Evolutionary conservation across 1,284 basidiomycete species (phyloP).

Genomic region (Cryptococcus sp.): DNA sequence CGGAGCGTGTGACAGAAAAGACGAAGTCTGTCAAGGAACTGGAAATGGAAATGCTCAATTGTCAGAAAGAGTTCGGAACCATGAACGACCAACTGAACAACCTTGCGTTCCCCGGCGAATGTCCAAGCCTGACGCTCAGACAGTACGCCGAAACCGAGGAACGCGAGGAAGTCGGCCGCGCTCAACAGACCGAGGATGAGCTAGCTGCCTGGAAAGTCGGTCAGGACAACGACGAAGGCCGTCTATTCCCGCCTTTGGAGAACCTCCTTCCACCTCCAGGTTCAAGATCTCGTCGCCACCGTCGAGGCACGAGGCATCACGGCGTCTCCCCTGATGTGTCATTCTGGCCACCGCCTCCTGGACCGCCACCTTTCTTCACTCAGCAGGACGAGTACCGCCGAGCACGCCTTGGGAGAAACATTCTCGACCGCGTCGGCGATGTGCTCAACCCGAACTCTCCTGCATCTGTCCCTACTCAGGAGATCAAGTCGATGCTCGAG

Average conservation of each 20-base stretch:
- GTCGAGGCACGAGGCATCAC: conserved; percentile 6
- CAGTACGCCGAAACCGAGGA: conserved; percentile 32
- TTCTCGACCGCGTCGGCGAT: conserved; percentile 32
- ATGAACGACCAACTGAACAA: conserved; percentile 36
- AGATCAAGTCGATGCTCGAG: conserved; percentile 49
- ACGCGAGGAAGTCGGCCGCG: conserved; percentile 24
- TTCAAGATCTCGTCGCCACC: conserved; percentile 12
- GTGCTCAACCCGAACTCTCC: conserved; percentile 22
- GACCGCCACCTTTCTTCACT: conserved; percentile 5
- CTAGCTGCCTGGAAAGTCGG: conserved; percentile 41
- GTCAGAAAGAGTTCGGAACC: conserved; percentile 22
- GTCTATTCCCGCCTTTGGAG: conserved; percentile 44
- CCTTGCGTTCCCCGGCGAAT: conserved; percentile 10
- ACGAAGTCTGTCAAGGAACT: conserved; percentile 27
- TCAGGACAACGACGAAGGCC: conserved; percentile 24
- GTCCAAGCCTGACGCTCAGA: conserved; percentile 22
- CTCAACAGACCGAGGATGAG: conserved; percentile 38
- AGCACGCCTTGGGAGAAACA: conserved; percentile 19
- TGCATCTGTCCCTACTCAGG: conserved; percentile 34
- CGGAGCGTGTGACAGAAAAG: conserved; percentile 43
- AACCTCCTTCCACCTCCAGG: conserved; percentile 26
- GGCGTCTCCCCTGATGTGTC: conserved; percentile 8
- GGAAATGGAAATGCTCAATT: conserved; percentile 23
- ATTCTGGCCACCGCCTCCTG: conserved; percentile 8
- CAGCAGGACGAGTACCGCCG: conserved; percentile 3